Base-by-base conservation (phyloP, 345 rosid species). In the Eucalyptus sp. region DNA sequence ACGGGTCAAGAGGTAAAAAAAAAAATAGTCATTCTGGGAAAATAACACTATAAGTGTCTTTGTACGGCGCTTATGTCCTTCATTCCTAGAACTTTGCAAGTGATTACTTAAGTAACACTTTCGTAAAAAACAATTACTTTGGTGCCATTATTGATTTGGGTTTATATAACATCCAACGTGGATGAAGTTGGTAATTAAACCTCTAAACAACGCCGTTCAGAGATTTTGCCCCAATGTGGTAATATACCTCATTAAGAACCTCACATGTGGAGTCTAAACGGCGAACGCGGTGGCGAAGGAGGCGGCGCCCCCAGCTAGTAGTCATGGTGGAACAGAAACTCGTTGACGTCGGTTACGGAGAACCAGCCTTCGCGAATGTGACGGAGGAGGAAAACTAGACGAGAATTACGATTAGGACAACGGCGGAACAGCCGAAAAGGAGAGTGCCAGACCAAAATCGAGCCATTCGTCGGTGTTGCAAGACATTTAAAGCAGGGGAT, bases 301-400 rank as follows among this genome's bases (percentile, higher is more conserved):
- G 99, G 99, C 7, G 99, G 99, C 37, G 99, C 91, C 13, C 96
- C 96, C 7, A 98, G 99, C 0, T 96, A 94, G 94, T 98, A 97
- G 89, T 95, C 99, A 92, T 95, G 97, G 87, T 94, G 95, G 89
- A 92, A 95, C 86, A 94, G 89, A 88, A 89, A 90, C 14, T 94
- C 86, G 91, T 93, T 95, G 43, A 89, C 91, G 91, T 93, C 95
- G 68, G 90, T 87, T 89, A 81, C 71, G 81, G 94, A 29, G 93
- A 93, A 86, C 90, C 93, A 37, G 89, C 58, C 86, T 50, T 88
- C n/a, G 90, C 86, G 89, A 86, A 90, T 12, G 86, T 90, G 58
- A 86, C 89, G n/a, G 79, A 22, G 79, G 88, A 27, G 71, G 89
- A 87, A 91, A 37, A 43, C 56, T 31, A 49, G 33, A 87, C 86